These are phyloP conservation scores for Fusarium sp. DNA, from an alignment of 2,329 filamentous ascomycete species.

Conservation along the genomic window DNA sequence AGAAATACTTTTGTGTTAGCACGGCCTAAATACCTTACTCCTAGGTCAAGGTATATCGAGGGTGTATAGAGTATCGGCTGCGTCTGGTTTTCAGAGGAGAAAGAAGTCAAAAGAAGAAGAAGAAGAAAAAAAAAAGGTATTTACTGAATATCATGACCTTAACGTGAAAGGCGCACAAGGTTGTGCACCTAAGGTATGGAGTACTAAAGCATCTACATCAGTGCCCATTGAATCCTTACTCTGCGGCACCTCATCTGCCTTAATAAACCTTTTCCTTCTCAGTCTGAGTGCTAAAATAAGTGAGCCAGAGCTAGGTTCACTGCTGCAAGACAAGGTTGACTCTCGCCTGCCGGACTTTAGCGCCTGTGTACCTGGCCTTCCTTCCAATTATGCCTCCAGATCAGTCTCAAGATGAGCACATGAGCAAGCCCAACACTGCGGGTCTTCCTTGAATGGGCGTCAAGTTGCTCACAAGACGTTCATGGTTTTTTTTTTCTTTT, in stretches of 20 bases:
- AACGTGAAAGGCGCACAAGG: background rate
- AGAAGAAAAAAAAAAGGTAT: background rate
- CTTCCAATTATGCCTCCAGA: constrained; percentile 22
- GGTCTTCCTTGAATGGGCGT: constrained; percentile 45
- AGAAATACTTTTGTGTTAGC: background rate
- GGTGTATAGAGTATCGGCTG: background rate
- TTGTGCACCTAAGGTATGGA: background rate
- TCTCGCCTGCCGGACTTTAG: constrained; percentile 29
- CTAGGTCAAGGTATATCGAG: background rate
- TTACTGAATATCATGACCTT: background rate
- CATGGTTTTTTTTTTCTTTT: constrained; percentile 6
- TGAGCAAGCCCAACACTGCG: constrained; percentile 59
- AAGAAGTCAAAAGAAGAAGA: background rate
- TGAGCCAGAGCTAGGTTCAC: background rate
- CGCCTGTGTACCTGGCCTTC: constrained; percentile 25
- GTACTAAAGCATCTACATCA: background rate
- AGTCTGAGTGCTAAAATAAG: background rate
- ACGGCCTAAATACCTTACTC: background rate
- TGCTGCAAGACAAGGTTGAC: constrained; percentile 12
- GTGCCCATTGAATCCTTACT: constrained; percentile 8
- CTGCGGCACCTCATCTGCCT: constrained; percentile 6
- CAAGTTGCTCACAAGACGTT: constrained; percentile 39
- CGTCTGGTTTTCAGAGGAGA: background rate
- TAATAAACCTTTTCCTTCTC: background rate
- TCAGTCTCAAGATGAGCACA: constrained; percentile 60